phyloP scores from a whole-genome alignment of 2,329 filamentous ascomycete genomes.

The Phymatotrichopsis omnivora region DNA sequence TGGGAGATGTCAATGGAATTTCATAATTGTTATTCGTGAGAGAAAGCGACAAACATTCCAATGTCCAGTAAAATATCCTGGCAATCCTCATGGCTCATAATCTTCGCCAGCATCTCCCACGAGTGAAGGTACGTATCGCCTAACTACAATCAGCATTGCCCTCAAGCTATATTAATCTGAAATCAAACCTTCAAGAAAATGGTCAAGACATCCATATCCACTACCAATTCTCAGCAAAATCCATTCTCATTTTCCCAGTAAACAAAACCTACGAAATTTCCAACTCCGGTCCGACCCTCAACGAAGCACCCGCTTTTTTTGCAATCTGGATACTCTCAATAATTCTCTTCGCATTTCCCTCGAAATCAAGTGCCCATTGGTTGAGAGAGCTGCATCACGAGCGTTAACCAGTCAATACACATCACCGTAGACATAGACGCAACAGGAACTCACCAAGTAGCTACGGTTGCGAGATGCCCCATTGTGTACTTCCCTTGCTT shows the following conservation, averaged over 20 bases:
- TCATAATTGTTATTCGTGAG: neutral
- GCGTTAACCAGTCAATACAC: neutral
- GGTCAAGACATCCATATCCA: constrained; percentile 60
- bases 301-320: constrained; percentile 50
- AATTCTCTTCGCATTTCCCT: constrained; percentile 54
- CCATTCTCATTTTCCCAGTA: neutral
- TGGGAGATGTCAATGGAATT: constrained; percentile 6
- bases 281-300: constrained; percentile 50
- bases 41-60: constrained; percentile 38
- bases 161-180: constrained; percentile 36
- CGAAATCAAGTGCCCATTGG: constrained; percentile 49
- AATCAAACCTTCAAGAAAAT: constrained; percentile 45
- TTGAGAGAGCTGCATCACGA: constrained; percentile 33
- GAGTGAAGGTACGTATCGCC: constrained; percentile 48
- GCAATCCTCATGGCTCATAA: constrained; percentile 50
- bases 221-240: constrained; percentile 33
- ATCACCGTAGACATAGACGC: neutral
- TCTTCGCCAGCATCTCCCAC: constrained; percentile 52
- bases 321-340: constrained; percentile 51
- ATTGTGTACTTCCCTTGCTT: constrained; percentile 6
- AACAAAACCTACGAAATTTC: constrained; percentile 38
- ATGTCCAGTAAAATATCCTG: constrained; percentile 58
- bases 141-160: constrained; percentile 31
- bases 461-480: constrained; percentile 28
- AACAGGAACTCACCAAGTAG: constrained; percentile 24